These are phyloP conservation scores for Metschnikowia koreensis DNA, from an alignment of 805 yeast species.

Conservation along the genomic window DNA sequence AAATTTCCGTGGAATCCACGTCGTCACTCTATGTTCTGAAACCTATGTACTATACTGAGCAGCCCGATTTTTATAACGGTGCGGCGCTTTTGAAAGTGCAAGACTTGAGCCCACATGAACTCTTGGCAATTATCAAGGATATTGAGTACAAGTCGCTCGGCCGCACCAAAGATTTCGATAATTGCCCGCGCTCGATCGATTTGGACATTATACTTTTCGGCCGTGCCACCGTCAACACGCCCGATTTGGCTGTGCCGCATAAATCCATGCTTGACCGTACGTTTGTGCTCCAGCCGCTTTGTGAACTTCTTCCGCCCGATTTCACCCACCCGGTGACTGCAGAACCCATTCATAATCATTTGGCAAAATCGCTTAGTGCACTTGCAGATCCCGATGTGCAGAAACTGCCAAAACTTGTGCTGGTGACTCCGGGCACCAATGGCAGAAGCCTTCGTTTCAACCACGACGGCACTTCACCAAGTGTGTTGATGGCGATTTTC, in stretches of 20 bases:
- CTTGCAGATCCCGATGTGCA: slow-evolving; percentile 43
- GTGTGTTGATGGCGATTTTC: slow-evolving; percentile 81
- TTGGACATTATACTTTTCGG: slow-evolving; percentile 82
- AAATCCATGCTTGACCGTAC: slow-evolving; percentile 83
- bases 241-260: slow-evolving; percentile 77
- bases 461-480: slow-evolving; percentile 44
- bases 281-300: slow-evolving; percentile 85
- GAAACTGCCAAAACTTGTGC: slow-evolving; percentile 49
- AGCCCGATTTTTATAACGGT: slow-evolving; percentile 81
- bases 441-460: slow-evolving; percentile 37
- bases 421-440: slow-evolving; percentile 44
- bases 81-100: slow-evolving; percentile 64
- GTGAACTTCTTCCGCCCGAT: slow-evolving; percentile 72
- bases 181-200: slow-evolving; percentile 92
- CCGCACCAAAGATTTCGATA: slow-evolving; percentile 75
- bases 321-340: slow-evolving; percentile 81
- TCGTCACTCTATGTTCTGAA: slow-evolving; percentile 84
- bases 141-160: slow-evolving; percentile 73
- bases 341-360: slow-evolving; percentile 70
- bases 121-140: slow-evolving; percentile 60
- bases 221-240: slow-evolving; percentile 50
- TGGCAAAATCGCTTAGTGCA: slow-evolving; percentile 45
- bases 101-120: slow-evolving; percentile 56
- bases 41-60: slow-evolving; percentile 89
- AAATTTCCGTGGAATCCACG: slow-evolving; percentile 51